A percentile compares a stretch with the other conserved stretches of the same genome.
Evolutionary conservation across 495 filamentous ascomycete genomes (phyloP).

Genomic region (Daldinia childiae): DNA sequence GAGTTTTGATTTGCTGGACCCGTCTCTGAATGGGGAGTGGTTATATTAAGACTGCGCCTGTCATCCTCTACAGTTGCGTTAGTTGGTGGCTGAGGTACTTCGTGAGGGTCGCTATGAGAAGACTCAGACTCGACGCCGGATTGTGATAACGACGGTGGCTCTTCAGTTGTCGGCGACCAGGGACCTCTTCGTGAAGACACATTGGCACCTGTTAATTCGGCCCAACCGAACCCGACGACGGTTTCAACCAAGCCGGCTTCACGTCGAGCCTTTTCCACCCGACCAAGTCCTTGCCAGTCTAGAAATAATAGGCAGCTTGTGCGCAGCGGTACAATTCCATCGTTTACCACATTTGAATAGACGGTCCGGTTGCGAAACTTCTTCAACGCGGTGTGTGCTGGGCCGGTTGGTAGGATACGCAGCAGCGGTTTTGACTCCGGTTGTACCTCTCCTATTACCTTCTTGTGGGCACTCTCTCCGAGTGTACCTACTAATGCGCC

Average conservation of each 20-base stretch:
- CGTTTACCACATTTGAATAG: conserved; percentile 98
- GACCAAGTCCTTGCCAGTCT: conserved; percentile 92
- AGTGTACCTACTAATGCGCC: conserved; percentile 83
- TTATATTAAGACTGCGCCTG: conserved; percentile 55
- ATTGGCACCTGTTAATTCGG: conserved; percentile 85
- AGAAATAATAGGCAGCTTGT: conserved; percentile 97
- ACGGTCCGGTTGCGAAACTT: conserved; percentile 91
- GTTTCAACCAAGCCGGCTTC: conserved; percentile 92
- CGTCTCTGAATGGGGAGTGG: conserved; percentile 35
- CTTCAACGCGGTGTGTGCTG: conserved; percentile 84
- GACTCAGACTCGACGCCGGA: conserved; percentile 31
- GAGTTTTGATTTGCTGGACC: conserved; percentile 37
- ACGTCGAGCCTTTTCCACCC: conserved; percentile 92
- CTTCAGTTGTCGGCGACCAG: conserved; percentile 48
- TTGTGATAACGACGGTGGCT: conserved; percentile 30
- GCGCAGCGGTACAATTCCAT: conserved; percentile 93
- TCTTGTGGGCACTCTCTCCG: conserved; percentile 69
- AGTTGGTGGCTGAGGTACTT: conserved; percentile 68
- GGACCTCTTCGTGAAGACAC: conserved; percentile 49
- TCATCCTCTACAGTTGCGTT: conserved; percentile 66
- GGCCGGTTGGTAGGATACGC: conserved; percentile 90
- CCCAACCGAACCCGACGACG: conserved; percentile 93
- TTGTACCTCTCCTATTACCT: conserved; percentile 70
- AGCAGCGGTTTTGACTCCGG: conserved; percentile 88
- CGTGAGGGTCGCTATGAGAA: conserved; percentile 47